phyloP scores from a whole-genome alignment of 352 stramenopile species.

The Phytophthora sansomeana region DNA sequence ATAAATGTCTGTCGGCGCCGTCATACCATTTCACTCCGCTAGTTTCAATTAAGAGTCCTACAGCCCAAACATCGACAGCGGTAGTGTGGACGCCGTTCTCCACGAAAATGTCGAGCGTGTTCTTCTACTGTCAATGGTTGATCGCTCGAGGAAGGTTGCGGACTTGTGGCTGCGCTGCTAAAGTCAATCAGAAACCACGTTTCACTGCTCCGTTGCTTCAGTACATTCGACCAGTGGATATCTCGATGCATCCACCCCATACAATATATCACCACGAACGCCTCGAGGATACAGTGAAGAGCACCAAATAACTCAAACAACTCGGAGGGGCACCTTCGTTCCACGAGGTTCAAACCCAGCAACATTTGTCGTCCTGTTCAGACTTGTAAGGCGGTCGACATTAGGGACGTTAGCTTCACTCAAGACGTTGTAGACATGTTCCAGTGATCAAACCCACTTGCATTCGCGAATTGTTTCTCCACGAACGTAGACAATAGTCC shows the following conservation, averaged over 20 bases:
- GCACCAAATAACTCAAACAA: slow-evolving; percentile 19
- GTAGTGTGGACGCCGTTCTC: neutral
- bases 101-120: slow-evolving; percentile 29
- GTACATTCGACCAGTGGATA: slow-evolving; percentile 23
- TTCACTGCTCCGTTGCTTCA: slow-evolving; percentile 1
- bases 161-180: slow-evolving; percentile 9
- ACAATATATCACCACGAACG: slow-evolving; percentile 16
- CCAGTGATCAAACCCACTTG: neutral
- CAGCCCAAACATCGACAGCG: too few species aligned
- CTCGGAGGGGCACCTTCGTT: slow-evolving; percentile 12
- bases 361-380: neutral
- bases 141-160: slow-evolving; percentile 19
- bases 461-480: neutral
- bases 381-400: slow-evolving; percentile 7
- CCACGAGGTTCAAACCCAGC: slow-evolving; percentile 19
- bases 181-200: slow-evolving; percentile 30
- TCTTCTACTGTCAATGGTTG: slow-evolving; percentile 25
- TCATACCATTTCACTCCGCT: too few species aligned
- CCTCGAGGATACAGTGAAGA: slow-evolving; percentile 16
- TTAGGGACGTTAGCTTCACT: slow-evolving; percentile 6
- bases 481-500: slow-evolving; percentile 4
- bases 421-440: neutral
- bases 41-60: too few species aligned
- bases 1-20: slow-evolving; percentile 10
- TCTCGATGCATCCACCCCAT: slow-evolving; percentile 27